A percentile compares a stretch with the other conserved stretches of the same genome.
These are phyloP conservation scores for Boletus insuetus DNA, from an alignment of 768 basidiomycete species.

Conservation along the genomic window DNA sequence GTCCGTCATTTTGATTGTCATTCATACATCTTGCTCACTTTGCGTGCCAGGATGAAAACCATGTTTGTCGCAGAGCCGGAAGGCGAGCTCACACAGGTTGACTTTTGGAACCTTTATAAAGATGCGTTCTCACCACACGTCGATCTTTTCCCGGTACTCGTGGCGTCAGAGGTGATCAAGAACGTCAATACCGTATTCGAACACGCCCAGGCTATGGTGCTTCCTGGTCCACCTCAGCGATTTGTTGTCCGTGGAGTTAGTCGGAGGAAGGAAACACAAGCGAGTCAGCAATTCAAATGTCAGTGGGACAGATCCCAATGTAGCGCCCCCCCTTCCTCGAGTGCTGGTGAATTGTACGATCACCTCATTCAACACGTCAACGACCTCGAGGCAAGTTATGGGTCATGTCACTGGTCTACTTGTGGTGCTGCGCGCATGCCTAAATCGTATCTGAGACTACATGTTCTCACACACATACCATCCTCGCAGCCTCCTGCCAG, in stretches of 20 bases:
- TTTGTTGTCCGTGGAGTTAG: constrained; percentile 91
- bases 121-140: constrained; percentile 68
- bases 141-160: constrained; percentile 59
- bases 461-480: constrained; percentile 77
- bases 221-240: constrained; percentile 63
- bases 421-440: constrained; percentile 51
- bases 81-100: constrained; percentile 87
- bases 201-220: constrained; percentile 83
- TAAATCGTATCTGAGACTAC: constrained; percentile 55
- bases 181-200: constrained; percentile 85
- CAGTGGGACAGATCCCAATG: constrained; percentile 71
- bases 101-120: constrained; percentile 94
- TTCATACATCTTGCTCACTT: constrained; percentile 11
- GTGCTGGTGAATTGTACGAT: constrained; percentile 66
- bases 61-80: constrained; percentile 78
- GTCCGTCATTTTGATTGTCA: constrained; percentile 37
- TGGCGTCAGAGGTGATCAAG: constrained; percentile 93
- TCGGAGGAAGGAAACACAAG: constrained; percentile 55
- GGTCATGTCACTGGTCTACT: constrained; percentile 69
- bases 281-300: constrained; percentile 68
- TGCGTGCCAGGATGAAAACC: constrained; percentile 73
- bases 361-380: constrained; percentile 63
- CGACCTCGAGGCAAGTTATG: constrained; percentile 41
- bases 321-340: constrained; percentile 41
- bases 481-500: constrained; percentile 51